Percentiles rank a stretch among this genome's conserved stretches.
Evolutionary conservation across 2,329 filamentous ascomycete species (phyloP).

Genomic region (Dissoconium aciculare): DNA sequence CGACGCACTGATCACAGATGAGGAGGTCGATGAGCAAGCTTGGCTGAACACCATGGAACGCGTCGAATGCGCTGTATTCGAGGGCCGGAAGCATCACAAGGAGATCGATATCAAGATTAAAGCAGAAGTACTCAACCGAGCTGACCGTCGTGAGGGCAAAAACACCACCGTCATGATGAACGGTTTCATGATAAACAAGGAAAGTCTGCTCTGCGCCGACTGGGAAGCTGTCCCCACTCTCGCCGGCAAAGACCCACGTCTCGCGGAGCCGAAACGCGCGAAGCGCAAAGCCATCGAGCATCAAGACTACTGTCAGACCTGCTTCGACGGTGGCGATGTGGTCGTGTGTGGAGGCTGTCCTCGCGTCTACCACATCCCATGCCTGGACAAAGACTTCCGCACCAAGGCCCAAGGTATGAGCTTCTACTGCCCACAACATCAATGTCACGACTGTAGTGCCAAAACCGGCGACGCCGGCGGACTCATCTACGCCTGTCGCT

Average conservation of each 20-base stretch:
- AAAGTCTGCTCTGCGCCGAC: conserved; percentile 37
- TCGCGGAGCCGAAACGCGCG: conserved; percentile 35
- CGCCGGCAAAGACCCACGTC: conserved; percentile 39
- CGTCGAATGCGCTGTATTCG: conserved; percentile 43
- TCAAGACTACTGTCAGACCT: conserved; percentile 40
- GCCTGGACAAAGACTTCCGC: conserved; percentile 30
- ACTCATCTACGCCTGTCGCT: conserved; percentile 39
- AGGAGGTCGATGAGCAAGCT: conserved; percentile 34
- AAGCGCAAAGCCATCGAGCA: conserved; percentile 35
- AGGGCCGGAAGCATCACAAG: conserved; percentile 39
- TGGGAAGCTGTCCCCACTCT: conserved; percentile 46
- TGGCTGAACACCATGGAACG: conserved; percentile 44
- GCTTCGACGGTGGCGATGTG: conserved; percentile 36
- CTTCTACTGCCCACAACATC: conserved; percentile 43
- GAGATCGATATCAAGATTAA: conserved; percentile 20
- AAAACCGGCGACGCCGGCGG: conserved; percentile 36
- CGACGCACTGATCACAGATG: conserved; percentile 19
- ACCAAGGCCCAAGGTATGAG: conserved; percentile 29
- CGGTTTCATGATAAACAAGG: conserved; percentile 42
- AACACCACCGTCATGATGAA: conserved; percentile 43
- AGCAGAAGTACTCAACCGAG: conserved; percentile 21
- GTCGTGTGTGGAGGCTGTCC: conserved; percentile 39
- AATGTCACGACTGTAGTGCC: conserved; percentile 39
- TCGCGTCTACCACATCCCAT: conserved; percentile 38
- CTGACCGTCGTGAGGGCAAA: conserved; percentile 40